Evolutionary conservation across 2,329 filamentous ascomycete genomes (phyloP).

Genomic region (Ophiostoma sp.): DNA sequence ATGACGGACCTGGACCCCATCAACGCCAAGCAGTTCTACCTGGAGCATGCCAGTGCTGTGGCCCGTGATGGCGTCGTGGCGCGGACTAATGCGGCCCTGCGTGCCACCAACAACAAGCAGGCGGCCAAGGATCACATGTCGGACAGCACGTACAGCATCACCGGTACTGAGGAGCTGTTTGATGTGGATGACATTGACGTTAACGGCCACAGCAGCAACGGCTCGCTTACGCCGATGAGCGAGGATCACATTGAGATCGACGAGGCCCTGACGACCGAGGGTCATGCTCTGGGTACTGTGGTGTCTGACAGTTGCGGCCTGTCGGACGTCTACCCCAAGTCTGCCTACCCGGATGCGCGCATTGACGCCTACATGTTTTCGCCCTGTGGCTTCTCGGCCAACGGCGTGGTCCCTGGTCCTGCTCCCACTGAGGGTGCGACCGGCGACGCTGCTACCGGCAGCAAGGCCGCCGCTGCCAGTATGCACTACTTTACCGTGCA

Average conservation of each 20-base stretch:
- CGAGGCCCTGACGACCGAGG: conserved; percentile 81
- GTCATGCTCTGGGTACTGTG: conserved; percentile 85
- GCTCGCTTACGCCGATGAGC: conserved; percentile 52
- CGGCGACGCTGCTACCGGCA: conserved; percentile 37
- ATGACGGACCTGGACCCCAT: conserved; percentile 67
- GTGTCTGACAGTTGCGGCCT: conserved; percentile 88
- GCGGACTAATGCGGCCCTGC: conserved; percentile 57
- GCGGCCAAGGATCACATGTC: conserved; percentile 51
- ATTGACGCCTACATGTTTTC: conserved; percentile 96
- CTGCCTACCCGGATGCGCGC: conserved; percentile 83
- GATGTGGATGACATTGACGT: conserved; percentile 84
- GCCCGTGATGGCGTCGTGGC: conserved; percentile 73
- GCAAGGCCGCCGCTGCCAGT: conserved; percentile 31
- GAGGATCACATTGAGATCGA: conserved; percentile 47
- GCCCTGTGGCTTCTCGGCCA: conserved; percentile 94
- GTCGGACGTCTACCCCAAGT: conserved; percentile 78
- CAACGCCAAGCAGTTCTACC: conserved; percentile 66
- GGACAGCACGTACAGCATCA: conserved; percentile 42
- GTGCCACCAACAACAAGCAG: conserved; percentile 13
- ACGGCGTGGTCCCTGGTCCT: conserved; percentile 84
- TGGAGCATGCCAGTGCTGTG: conserved; percentile 75
- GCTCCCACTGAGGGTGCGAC: conserved; percentile 24
- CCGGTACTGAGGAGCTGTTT: conserved; percentile 53
- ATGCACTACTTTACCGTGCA: conserved; percentile 95
- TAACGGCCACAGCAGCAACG: conserved; percentile 38